Conservation (phyloP, 2,329 filamentous ascomycete species). For the Lachnellula willkommii region DNA sequence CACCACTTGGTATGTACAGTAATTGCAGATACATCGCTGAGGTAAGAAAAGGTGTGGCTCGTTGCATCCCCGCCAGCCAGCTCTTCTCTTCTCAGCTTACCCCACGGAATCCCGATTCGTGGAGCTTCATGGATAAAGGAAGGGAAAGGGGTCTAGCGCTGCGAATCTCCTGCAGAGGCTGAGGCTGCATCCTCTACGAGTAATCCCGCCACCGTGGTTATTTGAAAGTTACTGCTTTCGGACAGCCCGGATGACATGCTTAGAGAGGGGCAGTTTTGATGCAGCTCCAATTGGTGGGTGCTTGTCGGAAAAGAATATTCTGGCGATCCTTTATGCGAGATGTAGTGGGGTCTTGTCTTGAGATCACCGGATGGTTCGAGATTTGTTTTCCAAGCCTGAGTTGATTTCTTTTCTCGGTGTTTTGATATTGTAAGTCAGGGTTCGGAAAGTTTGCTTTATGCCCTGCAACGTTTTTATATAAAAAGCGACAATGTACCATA, state of each 20-base stretch:
- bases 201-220: not conserved
- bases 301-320: too few species aligned
- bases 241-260: too few species aligned
- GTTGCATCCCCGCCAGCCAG: not conserved
- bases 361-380: too few species aligned
- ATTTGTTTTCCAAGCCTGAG: too few species aligned
- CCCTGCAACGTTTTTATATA: too few species aligned
- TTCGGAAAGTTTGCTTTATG: too few species aligned
- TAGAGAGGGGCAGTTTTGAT: too few species aligned
- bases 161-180: not conserved
- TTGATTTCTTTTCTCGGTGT: too few species aligned
- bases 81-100: conserved; percentile 1
- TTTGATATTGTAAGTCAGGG: too few species aligned
- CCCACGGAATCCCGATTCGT: not conserved
- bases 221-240: not conserved
- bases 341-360: not conserved
- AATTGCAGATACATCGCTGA: not conserved
- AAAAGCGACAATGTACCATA: too few species aligned
- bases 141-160: not conserved
- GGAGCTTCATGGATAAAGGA: not conserved
- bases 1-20: not conserved
- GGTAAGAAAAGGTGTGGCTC: not conserved
- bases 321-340: not conserved
- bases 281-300: not conserved
- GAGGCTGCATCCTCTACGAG: not conserved